Evolutionary conservation across 345 rosid genomes (phyloP).

Genomic region (Corchorus capsularis): DNA sequence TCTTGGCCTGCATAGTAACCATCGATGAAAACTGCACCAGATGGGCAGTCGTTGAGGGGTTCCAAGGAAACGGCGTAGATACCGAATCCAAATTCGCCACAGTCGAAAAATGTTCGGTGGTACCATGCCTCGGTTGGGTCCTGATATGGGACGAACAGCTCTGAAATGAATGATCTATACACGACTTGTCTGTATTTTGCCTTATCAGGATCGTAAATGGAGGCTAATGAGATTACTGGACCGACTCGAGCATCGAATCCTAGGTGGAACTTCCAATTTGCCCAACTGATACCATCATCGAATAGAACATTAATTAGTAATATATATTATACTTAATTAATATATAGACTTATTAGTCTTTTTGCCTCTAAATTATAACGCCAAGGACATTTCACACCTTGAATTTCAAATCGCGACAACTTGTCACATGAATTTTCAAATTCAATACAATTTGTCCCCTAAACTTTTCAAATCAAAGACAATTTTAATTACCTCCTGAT

Average conservation of each 20-base stretch:
- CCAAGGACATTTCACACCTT: too few species aligned
- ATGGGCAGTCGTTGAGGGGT: slow-evolving; percentile 53
- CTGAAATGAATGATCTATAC: slow-evolving; percentile 54
- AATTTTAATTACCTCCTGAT: too few species aligned
- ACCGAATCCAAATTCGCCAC: slow-evolving; percentile 57
- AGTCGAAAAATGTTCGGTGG: slow-evolving; percentile 38
- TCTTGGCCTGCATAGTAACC: slow-evolving; percentile 42
- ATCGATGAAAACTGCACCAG: slow-evolving; percentile 49
- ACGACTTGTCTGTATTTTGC: slow-evolving; percentile 41
- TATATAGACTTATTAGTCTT: too few species aligned
- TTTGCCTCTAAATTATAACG: too few species aligned
- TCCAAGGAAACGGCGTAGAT: slow-evolving; percentile 40
- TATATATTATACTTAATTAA: too few species aligned
- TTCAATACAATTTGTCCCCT: too few species aligned
- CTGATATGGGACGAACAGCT: slow-evolving; percentile 56
- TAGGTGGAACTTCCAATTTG: slow-evolving; percentile 59
- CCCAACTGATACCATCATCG: slow-evolving; percentile 37
- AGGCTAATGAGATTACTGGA: slow-evolving; percentile 47
- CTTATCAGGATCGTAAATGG: slow-evolving; percentile 47
- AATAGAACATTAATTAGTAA: background rate
- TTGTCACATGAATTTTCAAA: too few species aligned
- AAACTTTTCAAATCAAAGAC: too few species aligned
- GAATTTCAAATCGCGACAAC: too few species aligned
- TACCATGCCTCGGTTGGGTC: slow-evolving; percentile 54
- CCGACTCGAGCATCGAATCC: slow-evolving; percentile 55